Conservation (phyloP, 352 stramenopile species). For the Pythium apleroticum region DNA sequence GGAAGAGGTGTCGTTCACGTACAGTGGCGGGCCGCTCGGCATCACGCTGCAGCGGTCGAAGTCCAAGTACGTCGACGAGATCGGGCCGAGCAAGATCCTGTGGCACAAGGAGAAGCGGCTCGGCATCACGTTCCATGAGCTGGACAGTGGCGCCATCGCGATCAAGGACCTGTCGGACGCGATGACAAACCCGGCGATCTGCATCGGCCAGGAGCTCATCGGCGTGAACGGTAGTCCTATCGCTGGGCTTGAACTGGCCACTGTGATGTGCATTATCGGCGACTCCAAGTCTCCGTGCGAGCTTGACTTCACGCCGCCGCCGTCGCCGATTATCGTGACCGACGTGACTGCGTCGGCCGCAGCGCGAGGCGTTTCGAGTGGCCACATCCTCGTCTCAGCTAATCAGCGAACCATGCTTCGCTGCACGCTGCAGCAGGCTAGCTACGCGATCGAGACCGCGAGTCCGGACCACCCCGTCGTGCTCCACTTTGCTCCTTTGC, state of each 20-base stretch:
- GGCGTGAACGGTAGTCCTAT: constrained; percentile 40
- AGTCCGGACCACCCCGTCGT: constrained; percentile 21
- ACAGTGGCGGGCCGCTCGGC: constrained; percentile 36
- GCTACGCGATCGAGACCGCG: constrained; percentile 30
- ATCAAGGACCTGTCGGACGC: constrained; percentile 39
- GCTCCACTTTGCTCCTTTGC: constrained; percentile 33
- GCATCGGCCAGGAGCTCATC: constrained; percentile 44
- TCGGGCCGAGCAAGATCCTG: constrained; percentile 33
- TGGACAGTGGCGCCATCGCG: constrained; percentile 34
- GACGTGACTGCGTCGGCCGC: constrained; percentile 32
- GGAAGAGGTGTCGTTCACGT: constrained; percentile 24
- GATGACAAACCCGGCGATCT: constrained; percentile 24
- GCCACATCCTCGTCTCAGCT: constrained; percentile 43
- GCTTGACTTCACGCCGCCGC: constrained; percentile 47
- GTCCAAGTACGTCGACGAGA: constrained; percentile 32
- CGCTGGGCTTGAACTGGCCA: constrained; percentile 32
- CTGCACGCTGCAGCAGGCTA: constrained; percentile 35
- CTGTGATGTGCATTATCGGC: constrained; percentile 42
- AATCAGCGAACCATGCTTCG: constrained; percentile 39
- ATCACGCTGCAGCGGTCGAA: constrained; percentile 46
- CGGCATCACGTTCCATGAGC: constrained; percentile 50
- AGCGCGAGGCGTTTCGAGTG: constrained; percentile 28
- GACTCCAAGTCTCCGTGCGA: constrained; percentile 37
- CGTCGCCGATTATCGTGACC: constrained; percentile 43
- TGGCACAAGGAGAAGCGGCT: constrained; percentile 49